Base-by-base conservation (phyloP, 169 alveolate genomes). In the Plasmodium vivax region DNA sequence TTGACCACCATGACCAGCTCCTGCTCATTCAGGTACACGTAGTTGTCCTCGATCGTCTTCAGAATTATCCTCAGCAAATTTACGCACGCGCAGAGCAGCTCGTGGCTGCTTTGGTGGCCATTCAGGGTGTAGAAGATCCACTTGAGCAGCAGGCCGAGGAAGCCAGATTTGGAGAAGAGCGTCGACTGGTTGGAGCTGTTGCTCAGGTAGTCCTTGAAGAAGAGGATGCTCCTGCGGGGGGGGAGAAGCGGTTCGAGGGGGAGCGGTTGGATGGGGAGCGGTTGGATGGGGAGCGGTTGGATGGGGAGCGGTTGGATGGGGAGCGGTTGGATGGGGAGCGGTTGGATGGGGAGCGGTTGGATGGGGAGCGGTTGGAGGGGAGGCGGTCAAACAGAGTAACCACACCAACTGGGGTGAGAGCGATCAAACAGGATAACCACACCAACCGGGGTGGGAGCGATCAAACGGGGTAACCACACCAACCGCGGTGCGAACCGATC, bases 21-120 rank as follows among this genome's bases (percentile, higher is more conserved):
- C 84, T 68, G 92, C 3, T 91, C 92, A 82, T 58, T 91, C 56
- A 91, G 32, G 34, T 62, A 68, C 51, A 72, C 84, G 30, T 91
- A 91, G 72, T 91, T 91, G 51, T 91, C 92, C 30, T 91, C 95
- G 16, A 91, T 82, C 38, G 91, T 91, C 72, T 82, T 91, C 41
- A 91, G 83, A 30, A 91, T 82, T n/a, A 91, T 47, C 41, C 77
- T 19, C n/a, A 91, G 74, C 9, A 91, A 51, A 73, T 91, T 82
- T 30, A 71, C 47, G 38, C 51, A 91, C 7, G 75, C 85, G 56
- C 71, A 43, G 3, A 91, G 41, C 12, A 82, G 43, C 47, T 91
- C 95, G 16, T 72, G 71, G 38, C 72, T 71, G 30, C 68, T 88
- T 41, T 88, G 91, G 41, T 91, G 45, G 51, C 75, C 92, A 82